These are phyloP conservation scores for Dioscorea alata DNA, from an alignment of 106 monocot genomes.

Conservation along the genomic window DNA sequence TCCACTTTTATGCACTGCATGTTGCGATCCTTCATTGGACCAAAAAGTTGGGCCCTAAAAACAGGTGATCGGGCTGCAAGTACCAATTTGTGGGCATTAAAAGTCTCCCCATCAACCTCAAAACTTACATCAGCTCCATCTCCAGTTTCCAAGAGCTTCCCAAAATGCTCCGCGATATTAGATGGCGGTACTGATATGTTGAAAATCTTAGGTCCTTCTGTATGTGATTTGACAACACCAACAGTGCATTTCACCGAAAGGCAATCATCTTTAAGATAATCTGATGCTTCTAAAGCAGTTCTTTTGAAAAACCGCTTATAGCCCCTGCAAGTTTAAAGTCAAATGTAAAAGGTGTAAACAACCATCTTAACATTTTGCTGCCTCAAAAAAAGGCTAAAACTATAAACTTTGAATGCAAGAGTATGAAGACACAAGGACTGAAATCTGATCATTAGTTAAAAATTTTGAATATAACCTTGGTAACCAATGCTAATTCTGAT, in stretches of 20 bases:
- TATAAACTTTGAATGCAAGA: not conserved
- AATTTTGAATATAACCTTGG: not conserved
- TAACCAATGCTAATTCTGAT: too few species aligned
- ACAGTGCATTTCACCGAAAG: conserved; percentile 78
- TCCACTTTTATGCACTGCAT: conserved; percentile 61
- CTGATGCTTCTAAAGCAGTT: conserved; percentile 68
- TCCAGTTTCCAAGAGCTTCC: conserved; percentile 54
- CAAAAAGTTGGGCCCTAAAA: conserved; percentile 93
- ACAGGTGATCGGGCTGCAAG: conserved; percentile 88
- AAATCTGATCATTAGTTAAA: not conserved
- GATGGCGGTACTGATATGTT: conserved; percentile 63
- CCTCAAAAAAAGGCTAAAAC: not conserved
- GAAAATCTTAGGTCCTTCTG: conserved; percentile 79
- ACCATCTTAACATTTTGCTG: not conserved
- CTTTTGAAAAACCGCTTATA: conserved; percentile 89
- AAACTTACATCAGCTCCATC: conserved; percentile 63
- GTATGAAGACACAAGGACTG: not conserved
- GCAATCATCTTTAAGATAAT: conserved; percentile 88
- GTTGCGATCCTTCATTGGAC: conserved; percentile 80
- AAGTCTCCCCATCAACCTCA: conserved; percentile 76
- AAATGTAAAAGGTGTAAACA: not conserved
- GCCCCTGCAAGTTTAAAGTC: conserved; percentile 52
- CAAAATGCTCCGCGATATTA: conserved; percentile 73
- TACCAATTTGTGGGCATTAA: conserved; percentile 74
- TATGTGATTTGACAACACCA: conserved; percentile 81